phyloP scores from a whole-genome alignment of 495 filamentous ascomycete genomes.

The Lasiosphaeris hirsuta region DNA sequence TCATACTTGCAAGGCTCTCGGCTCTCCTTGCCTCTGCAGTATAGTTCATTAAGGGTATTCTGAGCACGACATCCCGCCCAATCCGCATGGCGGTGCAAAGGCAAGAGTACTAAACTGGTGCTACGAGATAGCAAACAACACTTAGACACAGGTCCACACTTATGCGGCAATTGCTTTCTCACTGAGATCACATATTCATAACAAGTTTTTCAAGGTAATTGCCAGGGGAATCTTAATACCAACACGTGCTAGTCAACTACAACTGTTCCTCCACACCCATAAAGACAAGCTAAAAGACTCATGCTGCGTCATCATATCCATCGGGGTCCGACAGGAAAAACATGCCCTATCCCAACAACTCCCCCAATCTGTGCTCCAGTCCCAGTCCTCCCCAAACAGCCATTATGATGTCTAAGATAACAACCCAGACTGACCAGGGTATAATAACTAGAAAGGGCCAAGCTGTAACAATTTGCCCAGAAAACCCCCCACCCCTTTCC shows the following conservation, averaged over 20 bases:
- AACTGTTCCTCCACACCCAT: neutral
- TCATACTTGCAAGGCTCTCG: too few species aligned
- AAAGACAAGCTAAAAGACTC: neutral
- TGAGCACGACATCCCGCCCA: too few species aligned
- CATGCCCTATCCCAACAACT: neutral
- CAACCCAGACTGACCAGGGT: neutral
- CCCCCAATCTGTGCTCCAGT: neutral
- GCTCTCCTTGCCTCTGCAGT: too few species aligned
- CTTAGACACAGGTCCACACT: too few species aligned
- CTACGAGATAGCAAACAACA: too few species aligned
- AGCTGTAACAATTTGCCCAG: neutral
- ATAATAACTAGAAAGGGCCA: neutral
- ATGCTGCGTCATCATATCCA: conserved; percentile 1
- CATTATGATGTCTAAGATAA: conserved; percentile 2
- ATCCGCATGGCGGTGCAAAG: too few species aligned
- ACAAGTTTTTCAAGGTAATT: neutral
- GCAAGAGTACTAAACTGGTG: too few species aligned
- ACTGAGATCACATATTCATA: neutral
- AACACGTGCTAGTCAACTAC: neutral
- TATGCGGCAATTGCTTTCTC: neutral
- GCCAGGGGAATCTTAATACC: neutral
- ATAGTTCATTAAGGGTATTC: too few species aligned
- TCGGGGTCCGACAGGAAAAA: neutral
- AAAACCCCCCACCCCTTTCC: neutral
- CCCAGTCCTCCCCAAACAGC: neutral